Base-by-base conservation (phyloP, 73 alveolate genomes). In the Symbiodinium pilosum region DNA sequence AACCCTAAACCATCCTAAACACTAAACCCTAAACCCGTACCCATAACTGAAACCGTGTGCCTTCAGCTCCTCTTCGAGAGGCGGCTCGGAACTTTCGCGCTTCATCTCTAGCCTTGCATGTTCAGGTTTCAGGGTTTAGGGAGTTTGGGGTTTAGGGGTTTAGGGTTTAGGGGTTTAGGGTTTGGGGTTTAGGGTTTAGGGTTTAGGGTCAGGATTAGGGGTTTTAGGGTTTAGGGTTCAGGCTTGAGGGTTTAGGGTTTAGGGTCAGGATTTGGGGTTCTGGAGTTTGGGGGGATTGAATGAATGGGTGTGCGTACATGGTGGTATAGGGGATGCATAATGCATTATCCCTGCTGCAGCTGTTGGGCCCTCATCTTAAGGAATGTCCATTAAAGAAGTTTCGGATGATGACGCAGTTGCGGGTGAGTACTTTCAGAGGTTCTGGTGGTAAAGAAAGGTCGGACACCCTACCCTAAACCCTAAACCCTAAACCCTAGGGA, bases 81-180 rank as follows among this genome's bases (percentile, higher is more conserved):
- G 95, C 24, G 95, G 95, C 87, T 89, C 95, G 18, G 95, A 54
- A 38, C 87, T 89, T 12, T 89, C 95, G n/a, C n/a, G n/a, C n/a
- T n/a, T n/a, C n/a, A n/a, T n/a, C n/a, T 83, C 39, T 11, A 11
- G 20, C 77, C 77, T 26, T 64, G 7, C 11, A 3, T 64, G 77
- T 28, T 24, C 38, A 28, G 77, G 38, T 64, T 18, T 64, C 30
- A 64, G 41, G 81, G 81, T 26, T 9, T 56, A 56, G 75, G 59
- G n/a, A n/a, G 59, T 18, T 18, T 56, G 26, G 75, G 75, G 75
- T 56, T 56, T 56, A 0, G 40, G 75, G 68, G 75, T 47, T 47
- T 47, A 64, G 41, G 81, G 81, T 26, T 9, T 56, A 56, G 75
- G 59, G 59, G 6, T 18, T 56, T 21, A 34, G 75, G 75, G 16